Evolutionary conservation across 2,329 filamentous ascomycete species (phyloP).

Genomic region (Coniosporium tulheliwenetii): DNA sequence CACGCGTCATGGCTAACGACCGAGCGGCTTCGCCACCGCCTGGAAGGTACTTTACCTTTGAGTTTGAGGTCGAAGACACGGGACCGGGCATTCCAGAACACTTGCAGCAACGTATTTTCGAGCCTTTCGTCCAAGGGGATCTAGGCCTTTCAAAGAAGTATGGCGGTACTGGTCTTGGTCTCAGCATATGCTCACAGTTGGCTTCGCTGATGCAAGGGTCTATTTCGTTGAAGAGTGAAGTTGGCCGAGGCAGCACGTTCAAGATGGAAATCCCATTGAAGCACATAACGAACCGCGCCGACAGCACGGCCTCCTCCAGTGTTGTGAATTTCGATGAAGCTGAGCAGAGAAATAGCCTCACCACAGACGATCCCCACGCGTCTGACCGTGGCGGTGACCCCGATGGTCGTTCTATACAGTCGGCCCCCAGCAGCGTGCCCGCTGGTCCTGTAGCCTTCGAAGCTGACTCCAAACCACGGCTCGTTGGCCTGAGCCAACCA

Average conservation of each 20-base stretch:
- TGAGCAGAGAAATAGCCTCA: constrained; percentile 1
- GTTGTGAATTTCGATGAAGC: constrained; percentile 5
- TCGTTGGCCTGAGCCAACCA: constrained; percentile 69
- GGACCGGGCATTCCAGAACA: constrained; percentile 70
- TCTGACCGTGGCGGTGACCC: constrained; percentile 3
- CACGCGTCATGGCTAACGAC: constrained; percentile 19
- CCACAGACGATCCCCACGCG: constrained; percentile 13
- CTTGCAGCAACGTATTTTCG: constrained; percentile 73
- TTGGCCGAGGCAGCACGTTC: constrained; percentile 65
- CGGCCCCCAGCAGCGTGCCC: constrained; percentile 8
- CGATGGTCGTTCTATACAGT: constrained; percentile 15
- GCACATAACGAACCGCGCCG: constrained; percentile 53
- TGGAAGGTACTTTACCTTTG: constrained; percentile 56
- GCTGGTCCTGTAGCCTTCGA: constrained; percentile 28
- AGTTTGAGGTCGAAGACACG: constrained; percentile 79
- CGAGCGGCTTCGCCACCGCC: constrained; percentile 32
- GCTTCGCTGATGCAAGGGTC: constrained; percentile 69
- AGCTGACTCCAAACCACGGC: constrained; percentile 54
- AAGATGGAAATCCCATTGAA: constrained; percentile 69
- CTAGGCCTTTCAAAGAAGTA: constrained; percentile 78
- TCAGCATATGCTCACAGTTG: constrained; percentile 82
- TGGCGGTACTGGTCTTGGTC: constrained; percentile 71
- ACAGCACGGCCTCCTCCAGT: constrained; percentile 27
- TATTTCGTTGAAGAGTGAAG: constrained; percentile 54
- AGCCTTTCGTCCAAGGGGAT: constrained; percentile 91